phyloP scores from a whole-genome alignment of 495 filamentous ascomycete species.

The Tuber umbilicatum region DNA sequence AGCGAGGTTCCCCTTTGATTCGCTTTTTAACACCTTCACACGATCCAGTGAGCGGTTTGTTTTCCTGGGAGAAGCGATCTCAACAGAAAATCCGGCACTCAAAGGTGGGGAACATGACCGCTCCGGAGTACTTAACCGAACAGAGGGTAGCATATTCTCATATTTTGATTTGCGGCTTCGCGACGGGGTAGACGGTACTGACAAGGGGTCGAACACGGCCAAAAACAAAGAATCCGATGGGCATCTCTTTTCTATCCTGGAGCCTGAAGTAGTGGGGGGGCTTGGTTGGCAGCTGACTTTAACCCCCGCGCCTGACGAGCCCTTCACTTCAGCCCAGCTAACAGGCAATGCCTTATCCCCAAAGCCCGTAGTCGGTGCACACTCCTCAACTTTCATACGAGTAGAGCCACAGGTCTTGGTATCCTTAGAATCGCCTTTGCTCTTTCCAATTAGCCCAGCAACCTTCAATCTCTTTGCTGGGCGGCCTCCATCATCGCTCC shows the following conservation, averaged over 20 bases:
- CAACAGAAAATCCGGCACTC: neutral
- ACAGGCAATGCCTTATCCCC: too few species aligned
- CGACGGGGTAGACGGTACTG: neutral
- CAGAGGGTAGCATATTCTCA: neutral
- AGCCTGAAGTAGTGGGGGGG: neutral
- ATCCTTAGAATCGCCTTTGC: neutral
- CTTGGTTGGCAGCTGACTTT: neutral
- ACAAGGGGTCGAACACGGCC: neutral
- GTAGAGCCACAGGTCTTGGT: neutral
- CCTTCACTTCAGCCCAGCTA: neutral
- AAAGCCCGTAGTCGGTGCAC: neutral
- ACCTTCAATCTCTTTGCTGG: neutral
- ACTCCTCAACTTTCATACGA: neutral
- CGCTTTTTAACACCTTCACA: neutral
- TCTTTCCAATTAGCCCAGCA: neutral
- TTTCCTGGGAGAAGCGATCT: neutral
- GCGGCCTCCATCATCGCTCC: neutral
- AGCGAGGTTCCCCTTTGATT: neutral
- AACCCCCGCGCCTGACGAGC: neutral
- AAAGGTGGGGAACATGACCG: neutral
- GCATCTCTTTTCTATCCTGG: neutral
- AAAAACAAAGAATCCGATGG: neutral
- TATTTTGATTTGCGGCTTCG: neutral
- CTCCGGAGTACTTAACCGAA: constrained; percentile 1
- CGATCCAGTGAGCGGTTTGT: neutral